Percentiles rank a stretch among this genome's conserved stretches.
These are phyloP conservation scores for Talaromyces sp. DNA, from an alignment of 2,329 filamentous ascomycete genomes.

Conservation along the genomic window DNA sequence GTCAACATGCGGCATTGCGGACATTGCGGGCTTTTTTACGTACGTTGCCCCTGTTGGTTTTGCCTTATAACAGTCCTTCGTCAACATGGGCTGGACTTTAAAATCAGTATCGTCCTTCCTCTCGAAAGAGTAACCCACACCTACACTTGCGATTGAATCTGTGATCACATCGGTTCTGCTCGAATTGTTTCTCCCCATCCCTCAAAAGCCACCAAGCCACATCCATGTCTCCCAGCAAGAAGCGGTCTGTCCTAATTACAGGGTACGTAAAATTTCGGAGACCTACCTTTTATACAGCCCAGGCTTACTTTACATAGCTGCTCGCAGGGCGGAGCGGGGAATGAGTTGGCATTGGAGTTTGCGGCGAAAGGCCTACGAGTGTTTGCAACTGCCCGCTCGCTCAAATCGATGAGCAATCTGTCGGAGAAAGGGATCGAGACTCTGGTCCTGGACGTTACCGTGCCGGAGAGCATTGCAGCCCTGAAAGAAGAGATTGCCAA, in stretches of 20 bases:
- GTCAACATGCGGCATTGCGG: background rate
- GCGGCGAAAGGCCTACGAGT: constrained; percentile 5
- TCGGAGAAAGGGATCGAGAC: constrained; percentile 3
- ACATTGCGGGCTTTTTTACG: background rate
- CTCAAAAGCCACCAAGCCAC: background rate
- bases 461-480: background rate
- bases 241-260: constrained; percentile 7
- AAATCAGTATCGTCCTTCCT: background rate
- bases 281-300: background rate
- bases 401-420: constrained; percentile 8
- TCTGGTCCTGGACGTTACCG: constrained; percentile 2
- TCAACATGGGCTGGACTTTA: background rate
- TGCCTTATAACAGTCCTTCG: background rate
- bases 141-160: background rate
- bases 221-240: constrained; percentile 3
- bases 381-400: constrained; percentile 5
- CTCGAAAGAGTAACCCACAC: background rate
- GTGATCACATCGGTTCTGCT: background rate
- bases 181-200: background rate
- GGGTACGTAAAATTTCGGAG: background rate
- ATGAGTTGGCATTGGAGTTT: constrained; percentile 8
- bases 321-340: constrained; percentile 5
- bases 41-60: background rate
- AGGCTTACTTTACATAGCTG: constrained; percentile 3
- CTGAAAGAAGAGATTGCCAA: constrained; percentile 5